A percentile compares a stretch with the other conserved stretches of the same genome.
Conservation (phyloP, 2,329 filamentous ascomycete genomes). For the Aspergillus pseudoglaucus region DNA sequence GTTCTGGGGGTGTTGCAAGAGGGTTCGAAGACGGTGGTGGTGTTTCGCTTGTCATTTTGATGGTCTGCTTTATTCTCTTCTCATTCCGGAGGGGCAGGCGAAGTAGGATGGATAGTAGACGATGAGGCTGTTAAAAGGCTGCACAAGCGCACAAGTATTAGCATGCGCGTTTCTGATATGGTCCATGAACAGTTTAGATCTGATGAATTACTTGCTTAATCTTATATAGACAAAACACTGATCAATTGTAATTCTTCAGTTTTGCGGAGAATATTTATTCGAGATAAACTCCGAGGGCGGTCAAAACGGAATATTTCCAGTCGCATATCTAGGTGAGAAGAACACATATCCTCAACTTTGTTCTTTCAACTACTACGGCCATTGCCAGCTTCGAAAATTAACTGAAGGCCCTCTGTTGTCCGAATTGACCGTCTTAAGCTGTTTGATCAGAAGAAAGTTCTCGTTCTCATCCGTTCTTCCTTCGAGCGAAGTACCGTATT, state of each 20-base stretch:
- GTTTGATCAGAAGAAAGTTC: too few relatives aligned
- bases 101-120: background rate
- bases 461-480: slow-evolving; percentile 7
- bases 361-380: background rate
- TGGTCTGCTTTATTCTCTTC: background rate
- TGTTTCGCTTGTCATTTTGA: slow-evolving; percentile 11
- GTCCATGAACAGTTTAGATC: too few relatives aligned
- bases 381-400: background rate
- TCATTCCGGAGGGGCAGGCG: background rate
- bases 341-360: background rate
- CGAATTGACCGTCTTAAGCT: too few relatives aligned
- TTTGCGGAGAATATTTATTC: too few relatives aligned
- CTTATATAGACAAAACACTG: too few relatives aligned
- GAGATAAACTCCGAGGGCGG: too few relatives aligned
- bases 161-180: too few relatives aligned
- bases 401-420: too few relatives aligned
- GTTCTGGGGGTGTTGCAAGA: slow-evolving; percentile 7
- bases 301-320: too few relatives aligned
- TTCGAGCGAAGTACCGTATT: background rate
- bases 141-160: too few relatives aligned
- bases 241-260: too few relatives aligned
- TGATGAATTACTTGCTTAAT: too few relatives aligned
- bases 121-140: background rate
- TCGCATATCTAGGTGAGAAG: background rate
- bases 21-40: slow-evolving; percentile 1